Percentiles rank a stretch among this genome's conserved stretches.
phyloP scores from a whole-genome alignment of 495 filamentous ascomycete species.

The Cudoniella acicularis region DNA sequence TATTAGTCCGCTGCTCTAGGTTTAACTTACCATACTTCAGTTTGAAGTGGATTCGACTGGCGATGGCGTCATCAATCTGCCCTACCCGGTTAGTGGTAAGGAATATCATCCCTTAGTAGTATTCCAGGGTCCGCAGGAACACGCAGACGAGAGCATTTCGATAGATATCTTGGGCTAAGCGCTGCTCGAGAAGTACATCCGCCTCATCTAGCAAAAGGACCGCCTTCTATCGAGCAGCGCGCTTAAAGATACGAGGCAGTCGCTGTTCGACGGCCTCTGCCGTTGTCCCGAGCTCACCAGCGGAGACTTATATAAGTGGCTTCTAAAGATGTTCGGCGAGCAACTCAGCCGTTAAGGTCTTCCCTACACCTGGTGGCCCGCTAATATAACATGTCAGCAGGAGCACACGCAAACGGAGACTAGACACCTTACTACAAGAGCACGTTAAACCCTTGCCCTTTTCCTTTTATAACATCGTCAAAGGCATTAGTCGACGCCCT shows the following conservation, averaged over 20 bases:
- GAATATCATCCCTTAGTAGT: constrained; percentile 40
- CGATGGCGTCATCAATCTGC: constrained; percentile 34
- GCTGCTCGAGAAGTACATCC: constrained; percentile 47
- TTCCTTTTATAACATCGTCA: constrained; percentile 5
- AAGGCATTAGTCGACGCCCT: background rate
- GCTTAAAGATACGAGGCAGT: constrained; percentile 42
- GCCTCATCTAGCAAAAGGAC: constrained; percentile 53
- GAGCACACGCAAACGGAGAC: background rate
- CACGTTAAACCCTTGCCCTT: constrained; percentile 5
- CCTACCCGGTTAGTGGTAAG: constrained; percentile 38
- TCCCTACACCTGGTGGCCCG: constrained; percentile 51
- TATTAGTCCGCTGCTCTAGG: constrained; percentile 20
- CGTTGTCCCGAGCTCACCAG: constrained; percentile 34
- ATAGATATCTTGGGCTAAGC: constrained; percentile 38
- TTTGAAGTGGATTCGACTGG: constrained; percentile 29
- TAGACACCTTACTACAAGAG: constrained; percentile 5
- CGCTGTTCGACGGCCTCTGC: constrained; percentile 34
- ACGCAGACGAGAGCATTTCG: constrained; percentile 45
- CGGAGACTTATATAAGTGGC: constrained; percentile 48
- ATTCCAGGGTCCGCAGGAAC: constrained; percentile 42
- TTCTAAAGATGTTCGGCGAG: constrained; percentile 45
- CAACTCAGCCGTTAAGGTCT: constrained; percentile 55
- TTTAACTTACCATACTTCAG: constrained; percentile 20
- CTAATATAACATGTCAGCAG: background rate
- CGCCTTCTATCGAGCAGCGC: constrained; percentile 46